Evolutionary conservation across 192 early-diverging fungal species (phyloP).

Genomic region (Podila verticillata): DNA sequence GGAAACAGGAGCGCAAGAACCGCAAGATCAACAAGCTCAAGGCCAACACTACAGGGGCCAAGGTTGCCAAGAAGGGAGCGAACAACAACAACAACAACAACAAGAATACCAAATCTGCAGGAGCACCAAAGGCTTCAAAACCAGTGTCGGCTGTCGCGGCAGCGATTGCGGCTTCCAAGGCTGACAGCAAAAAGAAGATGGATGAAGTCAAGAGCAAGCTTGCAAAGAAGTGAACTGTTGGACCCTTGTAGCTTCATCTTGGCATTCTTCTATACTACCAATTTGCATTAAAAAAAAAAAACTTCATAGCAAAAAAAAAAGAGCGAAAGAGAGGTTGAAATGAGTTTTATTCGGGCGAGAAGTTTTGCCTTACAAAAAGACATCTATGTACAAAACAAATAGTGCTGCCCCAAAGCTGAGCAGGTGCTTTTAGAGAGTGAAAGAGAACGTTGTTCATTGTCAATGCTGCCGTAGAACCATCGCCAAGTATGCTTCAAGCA

Average conservation of each 20-base stretch:
- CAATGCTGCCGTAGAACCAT: too few species aligned
- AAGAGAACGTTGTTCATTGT: too few species aligned
- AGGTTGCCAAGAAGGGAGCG: constrained; percentile 23
- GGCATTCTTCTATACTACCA: not conserved
- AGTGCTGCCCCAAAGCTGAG: too few species aligned
- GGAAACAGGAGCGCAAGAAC: constrained; percentile 54
- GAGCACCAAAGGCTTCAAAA: constrained; percentile 6
- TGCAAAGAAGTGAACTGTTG: constrained; percentile 32
- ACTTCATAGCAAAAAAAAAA: not conserved
- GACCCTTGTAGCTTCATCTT: not conserved
- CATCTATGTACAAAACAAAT: too few species aligned
- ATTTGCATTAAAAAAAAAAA: not conserved
- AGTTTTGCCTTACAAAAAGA: too few species aligned
- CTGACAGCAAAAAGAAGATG: constrained; percentile 31
- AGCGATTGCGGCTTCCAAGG: constrained; percentile 39
- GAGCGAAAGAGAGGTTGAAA: too few species aligned
- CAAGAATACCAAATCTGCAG: not conserved
- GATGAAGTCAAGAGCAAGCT: constrained; percentile 36
- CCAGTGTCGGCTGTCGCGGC: constrained; percentile 34
- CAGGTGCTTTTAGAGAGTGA: too few species aligned
- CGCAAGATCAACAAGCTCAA: constrained; percentile 51
- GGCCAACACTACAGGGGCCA: constrained; percentile 44
- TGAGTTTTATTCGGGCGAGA: too few species aligned
- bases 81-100: not conserved
- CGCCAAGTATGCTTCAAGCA: too few species aligned